Conservation (phyloP, 257 asterid species). For the Jasminum sambac region DNA sequence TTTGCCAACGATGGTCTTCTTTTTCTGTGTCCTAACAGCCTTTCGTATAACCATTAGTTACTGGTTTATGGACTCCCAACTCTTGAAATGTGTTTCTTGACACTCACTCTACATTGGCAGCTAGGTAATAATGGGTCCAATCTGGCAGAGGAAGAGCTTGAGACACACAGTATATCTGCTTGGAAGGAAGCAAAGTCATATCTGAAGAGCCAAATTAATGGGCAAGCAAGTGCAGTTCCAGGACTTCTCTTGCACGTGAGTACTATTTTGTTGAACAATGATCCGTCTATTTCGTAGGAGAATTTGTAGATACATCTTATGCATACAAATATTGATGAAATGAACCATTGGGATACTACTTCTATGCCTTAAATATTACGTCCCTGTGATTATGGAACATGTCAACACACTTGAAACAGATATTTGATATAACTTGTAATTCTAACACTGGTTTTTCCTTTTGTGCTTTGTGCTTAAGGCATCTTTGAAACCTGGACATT, state of each 20-base stretch:
- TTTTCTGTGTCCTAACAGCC: neutral
- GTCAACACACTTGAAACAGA: neutral
- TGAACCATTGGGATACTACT: neutral
- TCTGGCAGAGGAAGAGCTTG: conserved; percentile 88
- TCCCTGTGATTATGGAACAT: conserved; percentile 17
- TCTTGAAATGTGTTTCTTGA: conserved; percentile 2
- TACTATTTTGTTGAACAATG: conserved; percentile 5
- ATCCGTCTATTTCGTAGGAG: conserved; percentile 4
- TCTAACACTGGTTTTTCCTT: neutral
- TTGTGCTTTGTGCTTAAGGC: neutral
- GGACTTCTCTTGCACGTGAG: conserved; percentile 80
- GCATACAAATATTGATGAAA: neutral
- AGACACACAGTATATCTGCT: conserved; percentile 83
- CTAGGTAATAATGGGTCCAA: conserved; percentile 80
- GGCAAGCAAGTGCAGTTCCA: conserved; percentile 44
- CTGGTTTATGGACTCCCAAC: neutral
- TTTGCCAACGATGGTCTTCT: neutral
- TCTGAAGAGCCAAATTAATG: conserved; percentile 52
- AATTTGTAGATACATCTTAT: neutral
- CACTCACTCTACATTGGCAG: conserved; percentile 27
- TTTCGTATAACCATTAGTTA: neutral
- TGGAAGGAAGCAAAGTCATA: conserved; percentile 77
- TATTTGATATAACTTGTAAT: neutral
- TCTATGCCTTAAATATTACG: neutral
- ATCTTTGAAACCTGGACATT: conserved; percentile 1